Base-by-base conservation (phyloP, 2,329 filamentous ascomycete genomes). In the Ophiocordyceps camponoti-floridani region DNA sequence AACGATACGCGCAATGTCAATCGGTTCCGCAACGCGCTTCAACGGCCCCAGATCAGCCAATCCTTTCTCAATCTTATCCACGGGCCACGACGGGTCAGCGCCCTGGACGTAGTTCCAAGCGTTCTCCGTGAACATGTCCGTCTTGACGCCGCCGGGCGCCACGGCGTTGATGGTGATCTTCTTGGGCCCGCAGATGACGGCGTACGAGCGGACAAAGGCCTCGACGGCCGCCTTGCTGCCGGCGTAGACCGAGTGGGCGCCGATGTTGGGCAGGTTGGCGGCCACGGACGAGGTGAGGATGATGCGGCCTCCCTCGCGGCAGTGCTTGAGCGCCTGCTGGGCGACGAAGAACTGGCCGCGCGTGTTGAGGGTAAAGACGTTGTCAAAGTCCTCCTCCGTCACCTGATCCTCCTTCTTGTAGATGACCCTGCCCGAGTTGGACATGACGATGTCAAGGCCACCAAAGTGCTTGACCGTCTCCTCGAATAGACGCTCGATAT, bases 201-300 rank as follows among this genome's bases (percentile, higher is more conserved):
- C 79, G 63, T 86, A 82, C 52, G 73, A 77, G 58, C 82, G 79
- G 52, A 83, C 79, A 61, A 86, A 84, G 11, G 79, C 79, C 62
- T 86, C 82, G 48, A 86, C 79, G 37, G 82, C 76, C 53, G 80
- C 82, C 69, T 87, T 87, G 60, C 70, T 77, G 13, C 76, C 81
- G 23, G 81, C 82, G 68, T 86, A 87, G 43, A 87, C 69, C 13
- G 78, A 70, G 59, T 86, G 82, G 56, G 77, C 75, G 48, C 77
- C 77, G n/a, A 86, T 28, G 79, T 43, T 73, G 79, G 23, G 23
- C 2, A 27, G 13, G 19, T 23, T 41, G 10, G 40, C 38, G 38
- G 38, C 19, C 2, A 23, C 19, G 18, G 38, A 40, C 2, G 38
- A 40, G 38, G 84, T 86, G 50, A 87, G 68, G 60, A 87, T 80